These are phyloP conservation scores for Beauveria bassiana DNA, from an alignment of 2,329 filamentous ascomycete species.

Conservation along the genomic window DNA sequence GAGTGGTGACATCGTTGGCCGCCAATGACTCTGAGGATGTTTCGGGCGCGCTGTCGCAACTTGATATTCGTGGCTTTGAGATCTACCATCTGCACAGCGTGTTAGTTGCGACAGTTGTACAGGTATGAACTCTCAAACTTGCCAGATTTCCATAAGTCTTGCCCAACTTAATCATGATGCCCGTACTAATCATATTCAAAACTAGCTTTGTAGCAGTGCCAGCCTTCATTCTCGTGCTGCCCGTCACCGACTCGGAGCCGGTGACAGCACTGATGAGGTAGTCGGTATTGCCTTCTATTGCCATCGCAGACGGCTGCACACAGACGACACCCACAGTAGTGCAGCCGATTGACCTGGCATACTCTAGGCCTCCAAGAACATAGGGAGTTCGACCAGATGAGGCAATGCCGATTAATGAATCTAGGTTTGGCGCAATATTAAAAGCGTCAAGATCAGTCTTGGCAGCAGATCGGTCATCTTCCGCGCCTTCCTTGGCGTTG, in stretches of 20 bases:
- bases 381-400: slow-evolving; percentile 36
- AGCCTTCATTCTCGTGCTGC: slow-evolving; percentile 37
- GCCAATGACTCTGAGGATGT: slow-evolving; percentile 17
- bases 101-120: not conserved
- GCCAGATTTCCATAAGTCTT: slow-evolving; percentile 36
- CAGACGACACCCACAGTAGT: slow-evolving; percentile 32
- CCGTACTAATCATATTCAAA: slow-evolving; percentile 33
- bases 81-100: slow-evolving; percentile 23
- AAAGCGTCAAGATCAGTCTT: slow-evolving; percentile 23
- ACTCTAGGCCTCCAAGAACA: slow-evolving; percentile 25
- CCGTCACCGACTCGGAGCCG: slow-evolving; percentile 35
- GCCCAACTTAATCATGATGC: slow-evolving; percentile 31
- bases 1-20: slow-evolving; percentile 13
- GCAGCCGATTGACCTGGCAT: slow-evolving; percentile 27
- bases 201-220: slow-evolving; percentile 37
- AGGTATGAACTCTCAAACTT: slow-evolving; percentile 13
- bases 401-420: slow-evolving; percentile 34
- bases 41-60: slow-evolving; percentile 20
- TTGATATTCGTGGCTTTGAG: slow-evolving; percentile 31
- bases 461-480: slow-evolving; percentile 27
- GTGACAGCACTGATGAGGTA: slow-evolving; percentile 29
- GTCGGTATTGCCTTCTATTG: slow-evolving; percentile 17
- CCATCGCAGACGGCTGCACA: slow-evolving; percentile 24
- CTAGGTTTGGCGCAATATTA: slow-evolving; percentile 21
- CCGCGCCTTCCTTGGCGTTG: slow-evolving; percentile 32